phyloP scores from a whole-genome alignment of 139 green algal species.

The Edaphochlamys debaryana region DNA sequence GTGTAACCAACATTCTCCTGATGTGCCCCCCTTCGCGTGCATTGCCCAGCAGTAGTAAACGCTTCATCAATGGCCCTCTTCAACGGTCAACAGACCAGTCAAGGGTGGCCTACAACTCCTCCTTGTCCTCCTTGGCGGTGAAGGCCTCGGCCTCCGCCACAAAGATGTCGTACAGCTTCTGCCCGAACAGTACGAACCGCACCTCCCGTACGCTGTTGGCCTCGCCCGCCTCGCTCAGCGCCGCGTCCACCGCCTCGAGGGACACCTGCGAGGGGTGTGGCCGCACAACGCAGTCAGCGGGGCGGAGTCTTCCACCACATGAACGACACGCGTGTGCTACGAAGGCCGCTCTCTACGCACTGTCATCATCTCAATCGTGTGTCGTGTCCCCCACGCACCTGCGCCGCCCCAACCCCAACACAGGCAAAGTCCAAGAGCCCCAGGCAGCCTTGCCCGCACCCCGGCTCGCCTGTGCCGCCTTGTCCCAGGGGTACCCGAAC shows the following conservation, averaged over 20 bases:
- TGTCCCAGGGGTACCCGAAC: slow-evolving; percentile 80
- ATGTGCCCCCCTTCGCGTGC: too few relatives aligned
- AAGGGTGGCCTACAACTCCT: too few relatives aligned
- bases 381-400: too few relatives aligned
- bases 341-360: too few relatives aligned
- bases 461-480: slow-evolving; percentile 72
- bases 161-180: slow-evolving; percentile 24
- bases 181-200: slow-evolving; percentile 77
- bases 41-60: too few relatives aligned
- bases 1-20: too few relatives aligned
- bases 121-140: background rate
- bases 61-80: too few relatives aligned
- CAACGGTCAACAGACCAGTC: too few relatives aligned
- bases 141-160: background rate
- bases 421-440: background rate
- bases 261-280: slow-evolving; percentile 40
- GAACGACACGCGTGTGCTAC: too few relatives aligned
- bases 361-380: too few relatives aligned
- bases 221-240: slow-evolving; percentile 25
- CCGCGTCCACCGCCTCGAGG: slow-evolving; percentile 52
- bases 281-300: background rate
- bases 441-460: background rate
- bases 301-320: too few relatives aligned
- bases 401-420: too few relatives aligned
- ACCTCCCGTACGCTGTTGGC: slow-evolving; percentile 67